A percentile compares a stretch with the other conserved stretches of the same genome.
These are phyloP conservation scores for Penicillium sp. DNA, from an alignment of 2,329 filamentous ascomycete species.

Conservation along the genomic window DNA sequence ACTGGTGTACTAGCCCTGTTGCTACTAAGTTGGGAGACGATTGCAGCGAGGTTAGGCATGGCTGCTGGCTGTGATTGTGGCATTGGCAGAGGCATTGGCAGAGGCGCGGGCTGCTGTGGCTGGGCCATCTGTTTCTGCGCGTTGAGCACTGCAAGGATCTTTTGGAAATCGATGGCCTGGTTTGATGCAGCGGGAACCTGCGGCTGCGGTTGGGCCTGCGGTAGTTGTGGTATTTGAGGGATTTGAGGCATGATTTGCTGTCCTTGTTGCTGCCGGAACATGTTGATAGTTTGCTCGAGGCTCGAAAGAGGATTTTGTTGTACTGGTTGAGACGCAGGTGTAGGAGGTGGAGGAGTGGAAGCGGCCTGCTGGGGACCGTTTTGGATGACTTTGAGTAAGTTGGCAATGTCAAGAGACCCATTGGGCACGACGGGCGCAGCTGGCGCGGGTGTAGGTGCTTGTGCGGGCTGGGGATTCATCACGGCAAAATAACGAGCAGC, in stretches of 20 bases:
- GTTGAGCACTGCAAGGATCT: slow-evolving; percentile 37
- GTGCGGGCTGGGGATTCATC: slow-evolving; percentile 28
- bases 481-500: slow-evolving; percentile 40
- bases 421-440: slow-evolving; percentile 13
- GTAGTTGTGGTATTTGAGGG: slow-evolving; percentile 22
- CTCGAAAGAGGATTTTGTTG: slow-evolving; percentile 25
- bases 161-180: slow-evolving; percentile 33
- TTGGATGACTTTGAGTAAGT: slow-evolving; percentile 40
- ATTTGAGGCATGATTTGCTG: slow-evolving; percentile 25
- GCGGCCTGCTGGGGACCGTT: slow-evolving; percentile 28
- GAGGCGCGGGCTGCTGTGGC: slow-evolving; percentile 23
- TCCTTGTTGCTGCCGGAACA: slow-evolving; percentile 34
- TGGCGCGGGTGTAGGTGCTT: slow-evolving; percentile 15
- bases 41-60: slow-evolving; percentile 31
- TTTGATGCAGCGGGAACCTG: slow-evolving; percentile 22
- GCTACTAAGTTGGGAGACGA: slow-evolving; percentile 30
- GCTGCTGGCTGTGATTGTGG: slow-evolving; percentile 26
- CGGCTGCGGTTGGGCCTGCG: slow-evolving; percentile 18
- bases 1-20: slow-evolving; percentile 24
- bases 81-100: slow-evolving; percentile 15
- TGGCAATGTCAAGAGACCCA: slow-evolving; percentile 36
- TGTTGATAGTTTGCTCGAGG: slow-evolving; percentile 34
- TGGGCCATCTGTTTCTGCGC: slow-evolving; percentile 29
- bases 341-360: slow-evolving; percentile 26
- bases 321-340: slow-evolving; percentile 25